Evolutionary conservation across 1,284 basidiomycete species (phyloP), one percentile per base, ranked within the genome.

Genomic region (Cystobasidiaceae sp.): DNA sequence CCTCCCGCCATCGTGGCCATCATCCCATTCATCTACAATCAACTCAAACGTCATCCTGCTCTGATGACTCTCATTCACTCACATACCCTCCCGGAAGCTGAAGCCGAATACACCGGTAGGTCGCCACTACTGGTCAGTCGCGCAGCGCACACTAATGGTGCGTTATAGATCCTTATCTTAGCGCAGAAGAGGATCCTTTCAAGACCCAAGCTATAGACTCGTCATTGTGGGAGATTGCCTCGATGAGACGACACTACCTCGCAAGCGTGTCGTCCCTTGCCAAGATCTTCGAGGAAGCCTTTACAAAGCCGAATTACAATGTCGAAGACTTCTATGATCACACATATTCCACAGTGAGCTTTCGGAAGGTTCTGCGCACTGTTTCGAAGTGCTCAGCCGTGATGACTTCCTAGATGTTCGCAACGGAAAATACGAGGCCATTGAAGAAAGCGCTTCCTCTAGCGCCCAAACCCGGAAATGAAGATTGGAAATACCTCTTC

Each of bases 271-370:
- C 89, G 8, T 91, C 90, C 0, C 78, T 98, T 57, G 86, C 85
- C 17, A 86, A 88, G 71, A 86, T 98, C 59, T 89, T 97, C 69
- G 83, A 84, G 11, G 93, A 96, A 75, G 88, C 89, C 1, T 97
- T 98, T 77, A 97, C 91, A 7, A 93, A 93, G 74, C 89, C 88
- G 11, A 82, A 82, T 28, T 97, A 93, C 77, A 81, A 84, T 28
- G 84, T 97, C 82, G 96, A 98, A 72, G 96, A 98, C 76, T 98
- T 98, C 76, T 77, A 97, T 73, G 96, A 98, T 78, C 92, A 97
- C 76, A 91, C 90, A 0, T 98, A 97, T 74, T 83, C 81, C 15
- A 97, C 91, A 55, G 90, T 94, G 71, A 72, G 89, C 81, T 13
- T 11, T 32, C 37, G n/a, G 37, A n/a, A n/a, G n/a, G n/a, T n/a